Percentiles rank a stretch among this genome's conserved stretches.
phyloP scores from a whole-genome alignment of 257 asterid species.

The Striga asiatica region DNA sequence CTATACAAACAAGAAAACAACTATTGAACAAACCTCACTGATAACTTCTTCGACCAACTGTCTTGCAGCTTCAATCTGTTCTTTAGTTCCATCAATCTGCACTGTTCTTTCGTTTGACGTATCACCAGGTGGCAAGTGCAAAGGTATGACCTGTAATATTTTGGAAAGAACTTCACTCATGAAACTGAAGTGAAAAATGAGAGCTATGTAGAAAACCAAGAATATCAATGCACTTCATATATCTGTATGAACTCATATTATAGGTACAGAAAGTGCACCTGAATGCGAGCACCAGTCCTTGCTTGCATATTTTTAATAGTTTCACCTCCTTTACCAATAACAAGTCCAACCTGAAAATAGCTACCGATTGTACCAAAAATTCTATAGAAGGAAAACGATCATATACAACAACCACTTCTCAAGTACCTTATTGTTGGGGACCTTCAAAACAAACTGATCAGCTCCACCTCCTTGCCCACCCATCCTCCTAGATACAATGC shows the following conservation, averaged over 20 bases:
- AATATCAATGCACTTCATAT: neutral
- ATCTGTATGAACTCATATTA: neutral
- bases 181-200: neutral
- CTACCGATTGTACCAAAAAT: neutral
- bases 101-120: conserved; percentile 59
- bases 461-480: conserved; percentile 56
- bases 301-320: conserved; percentile 83
- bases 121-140: conserved; percentile 80
- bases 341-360: conserved; percentile 74
- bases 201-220: neutral
- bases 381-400: neutral
- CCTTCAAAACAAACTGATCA: conserved; percentile 52
- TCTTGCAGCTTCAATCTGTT: conserved; percentile 67
- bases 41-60: conserved; percentile 59
- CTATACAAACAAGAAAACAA: no score
- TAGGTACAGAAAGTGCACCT: conserved; percentile 26
- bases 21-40: conserved; percentile 52
- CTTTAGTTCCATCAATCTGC: conserved; percentile 65
- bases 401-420: neutral
- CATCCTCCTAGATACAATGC: conserved; percentile 44
- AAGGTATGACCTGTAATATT: conserved; percentile 59
- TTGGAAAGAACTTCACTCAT: neutral
- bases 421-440: conserved; percentile 76
- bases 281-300: conserved; percentile 75
- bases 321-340: conserved; percentile 93